These are phyloP conservation scores for Kwoniella botswanensis DNA, from an alignment of 768 basidiomycete species.

Conservation along the genomic window DNA sequence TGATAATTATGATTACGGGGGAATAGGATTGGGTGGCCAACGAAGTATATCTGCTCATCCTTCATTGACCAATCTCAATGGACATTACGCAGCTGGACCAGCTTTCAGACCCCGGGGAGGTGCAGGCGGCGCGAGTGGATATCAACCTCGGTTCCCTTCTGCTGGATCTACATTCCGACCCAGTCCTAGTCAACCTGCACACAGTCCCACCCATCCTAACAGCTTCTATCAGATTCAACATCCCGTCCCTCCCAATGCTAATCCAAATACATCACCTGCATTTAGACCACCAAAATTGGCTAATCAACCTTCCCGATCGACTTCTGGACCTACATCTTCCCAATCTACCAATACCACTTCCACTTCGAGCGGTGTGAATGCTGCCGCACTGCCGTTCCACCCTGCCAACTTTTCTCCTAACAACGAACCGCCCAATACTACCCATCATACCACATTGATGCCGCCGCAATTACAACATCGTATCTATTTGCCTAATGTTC, in stretches of 20 bases:
- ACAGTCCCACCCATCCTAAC: slow-evolving; percentile 36
- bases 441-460: slow-evolving; percentile 53
- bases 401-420: slow-evolving; percentile 24
- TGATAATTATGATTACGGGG: slow-evolving; percentile 16
- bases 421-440: slow-evolving; percentile 16
- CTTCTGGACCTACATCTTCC: slow-evolving; percentile 9
- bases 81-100: slow-evolving; percentile 41
- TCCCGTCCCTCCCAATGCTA: slow-evolving; percentile 23
- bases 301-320: slow-evolving; percentile 6
- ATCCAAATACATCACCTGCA: slow-evolving; percentile 28
- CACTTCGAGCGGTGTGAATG: slow-evolving; percentile 33
- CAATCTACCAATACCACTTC: not conserved
- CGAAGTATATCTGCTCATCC: slow-evolving; percentile 38
- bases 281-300: slow-evolving; percentile 25
- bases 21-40: slow-evolving; percentile 3
- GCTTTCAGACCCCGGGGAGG: slow-evolving; percentile 39
- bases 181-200: slow-evolving; percentile 21
- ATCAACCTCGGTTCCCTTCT: slow-evolving; percentile 47
- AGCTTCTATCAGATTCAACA: slow-evolving; percentile 35
- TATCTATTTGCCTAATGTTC: slow-evolving; percentile 52
- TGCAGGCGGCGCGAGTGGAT: slow-evolving; percentile 25
- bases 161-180: slow-evolving; percentile 31
- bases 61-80: slow-evolving; percentile 31
- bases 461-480: slow-evolving; percentile 57
- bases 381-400: slow-evolving; percentile 42